Evolutionary conservation across 2,329 filamentous ascomycete genomes (phyloP).

Genomic region (Stemphylium beticola): DNA sequence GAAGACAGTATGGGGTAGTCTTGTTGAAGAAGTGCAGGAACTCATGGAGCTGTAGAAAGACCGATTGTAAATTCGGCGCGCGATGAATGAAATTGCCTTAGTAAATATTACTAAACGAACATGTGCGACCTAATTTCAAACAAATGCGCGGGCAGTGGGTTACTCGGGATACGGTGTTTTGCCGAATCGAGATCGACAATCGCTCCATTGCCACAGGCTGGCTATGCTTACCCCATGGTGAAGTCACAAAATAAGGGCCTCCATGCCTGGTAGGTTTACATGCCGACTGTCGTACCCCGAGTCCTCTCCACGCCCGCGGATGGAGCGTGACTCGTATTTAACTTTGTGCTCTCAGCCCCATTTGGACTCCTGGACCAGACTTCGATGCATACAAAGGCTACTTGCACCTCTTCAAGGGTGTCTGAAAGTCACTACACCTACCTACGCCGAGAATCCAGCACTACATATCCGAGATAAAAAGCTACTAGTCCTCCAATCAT

Average conservation of each 20-base stretch:
- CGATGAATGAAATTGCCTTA: neutral
- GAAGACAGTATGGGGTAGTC: conserved; percentile 18
- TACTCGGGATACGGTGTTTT: neutral
- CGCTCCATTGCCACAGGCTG: neutral
- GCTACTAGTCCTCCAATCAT: neutral
- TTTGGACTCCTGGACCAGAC: no score
- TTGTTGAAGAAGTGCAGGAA: conserved; percentile 24
- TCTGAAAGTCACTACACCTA: neutral
- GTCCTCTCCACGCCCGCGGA: neutral
- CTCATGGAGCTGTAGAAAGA: conserved; percentile 32
- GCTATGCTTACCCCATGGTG: neutral
- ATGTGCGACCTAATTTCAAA: neutral
- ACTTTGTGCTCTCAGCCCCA: no score
- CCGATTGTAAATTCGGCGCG: no score
- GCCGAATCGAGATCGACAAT: neutral
- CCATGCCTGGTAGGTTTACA: neutral
- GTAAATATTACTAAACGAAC: neutral
- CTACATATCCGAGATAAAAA: neutral
- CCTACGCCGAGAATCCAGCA: neutral
- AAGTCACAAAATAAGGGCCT: neutral
- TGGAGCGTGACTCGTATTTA: no score
- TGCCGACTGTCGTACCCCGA: neutral
- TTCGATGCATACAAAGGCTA: neutral
- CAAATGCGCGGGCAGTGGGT: neutral
- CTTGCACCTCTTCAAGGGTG: neutral